Evolutionary conservation across 352 stramenopile genomes (phyloP), one percentile per base, ranked within the genome.

Genomic region (Pythium diclinum): DNA sequence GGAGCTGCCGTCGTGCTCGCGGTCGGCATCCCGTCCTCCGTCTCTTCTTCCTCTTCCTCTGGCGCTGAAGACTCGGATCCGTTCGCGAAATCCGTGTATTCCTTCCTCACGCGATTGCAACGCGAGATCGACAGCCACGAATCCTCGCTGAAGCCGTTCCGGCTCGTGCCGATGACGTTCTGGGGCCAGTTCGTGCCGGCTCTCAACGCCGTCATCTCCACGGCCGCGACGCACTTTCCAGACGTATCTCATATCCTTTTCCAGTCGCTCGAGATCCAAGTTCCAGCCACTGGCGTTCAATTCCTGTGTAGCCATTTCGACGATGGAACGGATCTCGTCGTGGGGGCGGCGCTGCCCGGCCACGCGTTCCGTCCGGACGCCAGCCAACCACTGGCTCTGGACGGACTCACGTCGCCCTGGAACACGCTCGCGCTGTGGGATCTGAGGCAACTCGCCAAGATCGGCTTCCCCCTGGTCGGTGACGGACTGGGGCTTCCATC

Each of bases 391-490:
- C 59, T 92, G 25, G 62, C 78, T 60, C 81, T 98, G 34, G 93
- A 77, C 47, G 96, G 95, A 9, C 66, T 87, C 57, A 98, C 95
- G 25, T 91, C 81, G 61, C 95, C 96, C 9, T 99, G 96, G 96
- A 98, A 99, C 76, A 99, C 96, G 30, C 79, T 98, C 1, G 95
- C 94, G 28, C 68, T 98, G 3, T 99, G 96, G 96, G 89, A 97
- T 63, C 59, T 98, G 13, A 19, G 64, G 25, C 92, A 94, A 65
- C 78, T 99, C 40, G 84, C 87, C 14, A 84, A 97, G 23, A 85
- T 96, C 14, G 94, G 94, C 21, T 98, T 98, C 71, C 78, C 87
- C 6, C 70, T 97, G 9, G 79, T 98, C 40, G 91, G 83, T 2
- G 92, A 98, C 30, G 92, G 91, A 6, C 69, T 97, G 7, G 72